A percentile compares a stretch with the other conserved stretches of the same genome.
These are phyloP conservation scores for Globisporangium viniferum DNA, from an alignment of 352 stramenopile genomes.

Conservation along the genomic window DNA sequence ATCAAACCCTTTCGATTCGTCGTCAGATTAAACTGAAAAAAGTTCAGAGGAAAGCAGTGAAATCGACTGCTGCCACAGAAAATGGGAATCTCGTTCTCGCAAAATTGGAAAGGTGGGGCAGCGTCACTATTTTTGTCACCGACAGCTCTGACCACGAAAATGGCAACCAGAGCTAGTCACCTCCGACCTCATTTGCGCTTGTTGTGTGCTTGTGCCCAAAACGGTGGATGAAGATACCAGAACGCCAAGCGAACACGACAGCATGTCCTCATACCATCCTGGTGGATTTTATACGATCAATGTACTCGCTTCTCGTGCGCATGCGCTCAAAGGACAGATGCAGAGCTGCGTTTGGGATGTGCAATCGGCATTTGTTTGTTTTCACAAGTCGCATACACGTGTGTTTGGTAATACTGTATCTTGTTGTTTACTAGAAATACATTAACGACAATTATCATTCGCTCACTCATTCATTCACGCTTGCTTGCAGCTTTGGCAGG, in stretches of 20 bases:
- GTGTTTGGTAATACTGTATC: neutral
- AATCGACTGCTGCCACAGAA: neutral
- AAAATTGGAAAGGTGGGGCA: neutral
- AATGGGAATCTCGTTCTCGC: neutral
- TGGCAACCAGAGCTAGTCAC: neutral
- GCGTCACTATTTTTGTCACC: neutral
- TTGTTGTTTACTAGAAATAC: neutral
- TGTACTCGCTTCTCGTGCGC: neutral
- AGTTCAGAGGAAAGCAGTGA: neutral
- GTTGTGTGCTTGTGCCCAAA: neutral
- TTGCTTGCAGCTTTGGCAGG: neutral
- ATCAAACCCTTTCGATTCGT: neutral
- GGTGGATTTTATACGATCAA: neutral
- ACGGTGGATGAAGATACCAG: too few relatives aligned
- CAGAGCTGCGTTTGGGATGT: neutral
- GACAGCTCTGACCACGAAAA: neutral
- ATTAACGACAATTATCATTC: neutral
- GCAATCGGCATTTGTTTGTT: neutral
- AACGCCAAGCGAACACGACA: neutral
- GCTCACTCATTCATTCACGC: neutral
- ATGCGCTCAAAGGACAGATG: neutral
- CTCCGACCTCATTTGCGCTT: neutral
- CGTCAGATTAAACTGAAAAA: neutral
- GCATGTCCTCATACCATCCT: too few relatives aligned
- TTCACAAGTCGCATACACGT: neutral